A percentile compares a stretch with the other conserved stretches of the same genome.
These are phyloP conservation scores for Mucor sp. DNA, from an alignment of 371 early-diverging fungal species.

Conservation along the genomic window DNA sequence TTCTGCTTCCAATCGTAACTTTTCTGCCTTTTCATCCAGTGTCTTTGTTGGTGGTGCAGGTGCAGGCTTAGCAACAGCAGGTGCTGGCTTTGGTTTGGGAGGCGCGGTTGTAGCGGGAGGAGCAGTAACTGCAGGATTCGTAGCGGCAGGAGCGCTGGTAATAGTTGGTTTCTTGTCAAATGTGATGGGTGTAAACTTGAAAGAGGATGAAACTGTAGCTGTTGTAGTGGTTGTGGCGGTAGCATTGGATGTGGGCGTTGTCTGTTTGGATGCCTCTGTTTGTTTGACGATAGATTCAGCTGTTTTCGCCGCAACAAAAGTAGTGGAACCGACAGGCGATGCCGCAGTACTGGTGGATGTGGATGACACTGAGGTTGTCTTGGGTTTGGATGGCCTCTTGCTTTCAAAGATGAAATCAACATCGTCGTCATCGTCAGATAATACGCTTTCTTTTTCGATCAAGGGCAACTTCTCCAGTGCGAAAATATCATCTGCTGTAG, in stretches of 20 bases:
- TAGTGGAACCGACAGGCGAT: background rate
- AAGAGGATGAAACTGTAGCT: conserved; percentile 2
- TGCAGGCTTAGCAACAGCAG: background rate
- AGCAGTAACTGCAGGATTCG: background rate
- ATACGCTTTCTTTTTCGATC: conserved; percentile 17
- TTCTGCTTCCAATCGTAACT: conserved; percentile 16
- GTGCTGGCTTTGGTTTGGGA: background rate
- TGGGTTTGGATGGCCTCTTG: background rate
- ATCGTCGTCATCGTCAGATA: conserved; percentile 22
- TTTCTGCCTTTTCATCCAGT: conserved; percentile 10
- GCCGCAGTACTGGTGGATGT: background rate
- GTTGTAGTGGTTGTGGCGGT: background rate
- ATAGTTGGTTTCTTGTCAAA: conserved; percentile 31
- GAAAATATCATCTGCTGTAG: background rate
- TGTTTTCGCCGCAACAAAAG: background rate
- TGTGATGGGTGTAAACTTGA: conserved; percentile 46
- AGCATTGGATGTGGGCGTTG: background rate
- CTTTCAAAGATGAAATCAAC: background rate
- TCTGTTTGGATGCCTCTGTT: background rate
- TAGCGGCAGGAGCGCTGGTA: background rate
- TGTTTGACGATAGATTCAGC: background rate
- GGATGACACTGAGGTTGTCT: background rate
- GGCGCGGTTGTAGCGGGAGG: background rate
- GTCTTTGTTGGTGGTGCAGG: background rate
- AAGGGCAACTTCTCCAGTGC: background rate